Conservation (phyloP, 2,329 filamentous ascomycete genomes). For the Aspergillus calidoustus region DNA sequence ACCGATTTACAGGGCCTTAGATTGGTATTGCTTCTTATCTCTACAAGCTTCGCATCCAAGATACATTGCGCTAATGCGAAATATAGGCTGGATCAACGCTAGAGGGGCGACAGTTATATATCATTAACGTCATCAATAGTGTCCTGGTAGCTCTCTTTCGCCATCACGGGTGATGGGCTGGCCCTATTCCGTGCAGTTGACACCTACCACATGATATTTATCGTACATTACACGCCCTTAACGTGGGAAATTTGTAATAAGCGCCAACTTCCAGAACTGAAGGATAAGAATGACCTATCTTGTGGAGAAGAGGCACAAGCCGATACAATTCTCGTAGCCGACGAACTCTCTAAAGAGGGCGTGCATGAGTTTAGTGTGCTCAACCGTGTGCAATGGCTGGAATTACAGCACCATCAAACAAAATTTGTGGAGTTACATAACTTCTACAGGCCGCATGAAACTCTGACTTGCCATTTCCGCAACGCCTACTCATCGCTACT, state of each 20-base stretch:
- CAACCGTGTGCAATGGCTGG: slow-evolving; percentile 67
- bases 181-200: slow-evolving; percentile 78
- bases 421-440: slow-evolving; percentile 84
- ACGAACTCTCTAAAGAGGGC: slow-evolving; percentile 49
- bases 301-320: slow-evolving; percentile 46
- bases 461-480: slow-evolving; percentile 79
- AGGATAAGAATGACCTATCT: slow-evolving; percentile 72
- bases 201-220: slow-evolving; percentile 86
- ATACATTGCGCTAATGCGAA: slow-evolving; percentile 4
- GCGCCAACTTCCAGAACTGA: slow-evolving; percentile 63
- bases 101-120: slow-evolving; percentile 70
- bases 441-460: slow-evolving; percentile 89
- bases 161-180: slow-evolving; percentile 71
- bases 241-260: slow-evolving; percentile 70
- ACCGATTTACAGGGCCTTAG: no score
- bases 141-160: slow-evolving; percentile 71
- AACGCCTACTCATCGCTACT: slow-evolving; percentile 73
- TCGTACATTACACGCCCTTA: slow-evolving; percentile 71
- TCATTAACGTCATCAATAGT: slow-evolving; percentile 72
- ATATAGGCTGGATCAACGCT: slow-evolving; percentile 77
- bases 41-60: no score
- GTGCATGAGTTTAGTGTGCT: slow-evolving; percentile 67
- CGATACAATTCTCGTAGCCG: slow-evolving; percentile 46
- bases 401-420: slow-evolving; percentile 74
- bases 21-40: no score